These are phyloP conservation scores for Obba rivulosa DNA, from an alignment of 768 basidiomycete species.

Conservation along the genomic window DNA sequence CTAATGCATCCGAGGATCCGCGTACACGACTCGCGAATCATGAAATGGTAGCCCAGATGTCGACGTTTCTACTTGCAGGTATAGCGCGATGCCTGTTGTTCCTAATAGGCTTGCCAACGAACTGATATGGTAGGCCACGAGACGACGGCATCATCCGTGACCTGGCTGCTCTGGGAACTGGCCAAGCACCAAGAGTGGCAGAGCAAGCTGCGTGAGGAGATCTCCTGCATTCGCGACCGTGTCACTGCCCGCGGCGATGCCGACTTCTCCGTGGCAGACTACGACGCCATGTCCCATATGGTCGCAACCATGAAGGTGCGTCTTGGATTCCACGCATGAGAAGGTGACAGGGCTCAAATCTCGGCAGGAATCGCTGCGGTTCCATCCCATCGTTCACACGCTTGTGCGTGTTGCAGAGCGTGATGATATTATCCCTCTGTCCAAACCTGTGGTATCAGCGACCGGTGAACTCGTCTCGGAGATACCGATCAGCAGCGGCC, in stretches of 20 bases:
- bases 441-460: slow-evolving; percentile 22
- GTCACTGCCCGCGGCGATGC: slow-evolving; percentile 18
- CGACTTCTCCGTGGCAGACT: slow-evolving; percentile 25
- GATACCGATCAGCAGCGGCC: slow-evolving; percentile 25
- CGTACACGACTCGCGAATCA: slow-evolving; percentile 22
- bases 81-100: not conserved
- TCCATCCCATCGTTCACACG: slow-evolving; percentile 26
- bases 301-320: slow-evolving; percentile 29
- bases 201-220: slow-evolving; percentile 23
- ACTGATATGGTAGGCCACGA: slow-evolving; percentile 20
- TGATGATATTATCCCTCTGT: slow-evolving; percentile 31
- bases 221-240: slow-evolving; percentile 15
- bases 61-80: slow-evolving; percentile 12
- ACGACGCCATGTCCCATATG: slow-evolving; percentile 28
- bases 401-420: slow-evolving; percentile 20
- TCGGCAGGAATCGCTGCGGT: slow-evolving; percentile 1
- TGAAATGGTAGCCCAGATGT: slow-evolving; percentile 29
- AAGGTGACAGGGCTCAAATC: not conserved
- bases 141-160: slow-evolving; percentile 25
- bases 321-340: not conserved
- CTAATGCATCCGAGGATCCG: slow-evolving; percentile 25
- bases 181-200: slow-evolving; percentile 22
- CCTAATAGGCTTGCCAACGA: not conserved
- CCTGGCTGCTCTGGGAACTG: slow-evolving; percentile 28
- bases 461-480: slow-evolving; percentile 20